A percentile compares a stretch with the other conserved stretches of the same genome.
Evolutionary conservation across 2,329 filamentous ascomycete species (phyloP).

Genomic region (Aspergillus uvarum): DNA sequence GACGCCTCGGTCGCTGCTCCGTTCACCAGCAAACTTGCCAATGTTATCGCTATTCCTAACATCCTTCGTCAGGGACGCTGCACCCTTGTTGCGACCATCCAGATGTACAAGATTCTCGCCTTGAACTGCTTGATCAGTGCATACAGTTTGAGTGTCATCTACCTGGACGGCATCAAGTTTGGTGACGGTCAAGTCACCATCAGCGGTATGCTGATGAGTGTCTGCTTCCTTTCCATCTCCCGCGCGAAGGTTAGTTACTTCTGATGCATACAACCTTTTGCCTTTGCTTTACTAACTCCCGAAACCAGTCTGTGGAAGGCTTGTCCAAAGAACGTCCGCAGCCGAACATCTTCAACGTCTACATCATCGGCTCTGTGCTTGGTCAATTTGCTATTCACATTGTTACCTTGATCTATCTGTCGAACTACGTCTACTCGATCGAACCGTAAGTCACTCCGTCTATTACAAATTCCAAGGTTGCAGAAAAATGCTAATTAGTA

Average conservation of each 20-base stretch:
- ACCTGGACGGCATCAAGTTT: slow-evolving; percentile 98
- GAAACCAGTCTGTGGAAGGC: slow-evolving; percentile 73
- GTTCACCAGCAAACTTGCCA: slow-evolving; percentile 95
- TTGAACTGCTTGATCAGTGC: slow-evolving; percentile 97
- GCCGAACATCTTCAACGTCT: slow-evolving; percentile 98
- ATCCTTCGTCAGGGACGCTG: slow-evolving; percentile 97
- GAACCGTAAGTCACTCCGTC: slow-evolving; percentile 66
- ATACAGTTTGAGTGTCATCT: slow-evolving; percentile 93
- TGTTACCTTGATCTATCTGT: slow-evolving; percentile 88
- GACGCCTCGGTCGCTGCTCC: slow-evolving; percentile 96
- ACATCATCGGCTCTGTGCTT: slow-evolving; percentile 96
- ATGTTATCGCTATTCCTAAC: slow-evolving; percentile 95
- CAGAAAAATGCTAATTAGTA: slow-evolving; percentile 33
- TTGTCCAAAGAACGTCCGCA: slow-evolving; percentile 96
- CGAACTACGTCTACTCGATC: slow-evolving; percentile 78
- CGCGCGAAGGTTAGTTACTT: slow-evolving; percentile 68
- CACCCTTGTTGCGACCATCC: slow-evolving; percentile 95
- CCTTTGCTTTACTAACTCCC: slow-evolving; percentile 11
- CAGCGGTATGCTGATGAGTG: slow-evolving; percentile 99
- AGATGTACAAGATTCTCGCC: slow-evolving; percentile 99
- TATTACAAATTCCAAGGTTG: background rate
- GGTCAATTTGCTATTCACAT: slow-evolving; percentile 98
- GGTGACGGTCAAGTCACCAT: slow-evolving; percentile 98
- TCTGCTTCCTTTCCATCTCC: slow-evolving; percentile 98
- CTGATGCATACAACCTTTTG: background rate